Evolutionary conservation across 1,284 basidiomycete genomes (phyloP).

Genomic region (Puccinia coronata): DNA sequence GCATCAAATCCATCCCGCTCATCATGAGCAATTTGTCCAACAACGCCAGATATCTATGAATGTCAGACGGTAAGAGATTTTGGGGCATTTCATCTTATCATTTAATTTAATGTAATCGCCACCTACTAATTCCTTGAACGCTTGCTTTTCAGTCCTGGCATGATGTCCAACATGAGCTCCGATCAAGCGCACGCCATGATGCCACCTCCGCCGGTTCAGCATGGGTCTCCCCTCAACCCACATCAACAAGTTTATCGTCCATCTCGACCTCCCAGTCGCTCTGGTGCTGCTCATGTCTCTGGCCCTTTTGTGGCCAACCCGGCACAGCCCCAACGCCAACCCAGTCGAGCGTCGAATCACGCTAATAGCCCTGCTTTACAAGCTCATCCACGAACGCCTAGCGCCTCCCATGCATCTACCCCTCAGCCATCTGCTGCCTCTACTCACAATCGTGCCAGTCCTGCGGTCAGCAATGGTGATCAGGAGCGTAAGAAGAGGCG

Average conservation of each 20-base stretch:
- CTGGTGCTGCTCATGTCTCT: conserved; percentile 23
- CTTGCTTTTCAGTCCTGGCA: conserved; percentile 3
- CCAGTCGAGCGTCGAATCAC: conserved; percentile 39
- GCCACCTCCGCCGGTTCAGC: conserved; percentile 39
- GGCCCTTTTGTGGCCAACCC: conserved; percentile 28
- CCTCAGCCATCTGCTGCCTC: conserved; percentile 41
- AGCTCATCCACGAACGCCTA: conserved; percentile 40
- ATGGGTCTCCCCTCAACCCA: conserved; percentile 36
- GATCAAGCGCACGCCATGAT: conserved; percentile 46
- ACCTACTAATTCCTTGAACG: not conserved
- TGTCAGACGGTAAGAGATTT: conserved; percentile 40
- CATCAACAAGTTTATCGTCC: conserved; percentile 40
- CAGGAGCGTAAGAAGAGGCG: conserved; percentile 47
- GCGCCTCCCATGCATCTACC: conserved; percentile 20
- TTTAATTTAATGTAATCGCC: not conserved
- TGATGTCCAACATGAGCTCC: conserved; percentile 23
- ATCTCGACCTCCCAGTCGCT: conserved; percentile 44
- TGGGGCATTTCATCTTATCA: not conserved
- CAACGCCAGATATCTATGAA: conserved; percentile 38
- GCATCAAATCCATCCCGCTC: conserved; percentile 35
- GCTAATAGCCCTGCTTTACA: conserved; percentile 37
- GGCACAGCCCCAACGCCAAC: conserved; percentile 41
- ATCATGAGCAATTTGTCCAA: conserved; percentile 29
- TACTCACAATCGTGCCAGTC: conserved; percentile 34
- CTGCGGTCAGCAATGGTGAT: conserved; percentile 26